Evolutionary conservation across 805 yeast species (phyloP), one percentile per base, ranked within the genome.

Genomic region (Myxozyma geophila): DNA sequence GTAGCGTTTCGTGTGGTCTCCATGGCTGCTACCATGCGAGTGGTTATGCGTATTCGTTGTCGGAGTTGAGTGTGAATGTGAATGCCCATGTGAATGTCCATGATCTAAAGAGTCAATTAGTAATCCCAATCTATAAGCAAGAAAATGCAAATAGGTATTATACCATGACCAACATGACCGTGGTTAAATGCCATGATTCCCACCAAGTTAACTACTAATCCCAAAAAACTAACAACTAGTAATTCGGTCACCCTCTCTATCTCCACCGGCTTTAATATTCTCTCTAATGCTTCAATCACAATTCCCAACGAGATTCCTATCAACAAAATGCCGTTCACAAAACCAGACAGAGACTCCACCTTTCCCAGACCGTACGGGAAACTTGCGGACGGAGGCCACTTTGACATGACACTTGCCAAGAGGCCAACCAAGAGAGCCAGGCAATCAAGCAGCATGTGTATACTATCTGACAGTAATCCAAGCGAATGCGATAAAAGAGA

Each of bases 381-480:
- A 58, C 83, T 81, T n/a, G 87, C 82, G 63, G 83, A 83, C 5
- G 89, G 82, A 1, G 86, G 85, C 65, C 78, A 78, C 66, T 84
- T 85, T 1, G 88, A 80, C 58, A 85, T 76, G 13, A 85, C 82
- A 23, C 96, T 90, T 0, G 99, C 99, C 33, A 93, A 81, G 1
- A 95, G 79, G 0, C 99, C 99, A 37, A 95, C 83, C 2, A 95
- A 85, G 60, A 95, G 79, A 0, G 98, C 96, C 0, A 91, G 83
- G 74, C 99, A 95, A 75, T 95, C 99, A 60, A 95, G 80, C 1
- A 96, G 89, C 99, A 95, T 95, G 75, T 95, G 99, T 58, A 95
- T 81, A 0, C 97, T 91, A 73, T 95, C 99, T 19, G 97, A 91
- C 58, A 95, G 76, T 28, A 95, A 79, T 10, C 99, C 98, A 52